Evolutionary conservation across 2,329 filamentous ascomycete species (phyloP), one percentile per base, ranked within the genome.

Genomic region (Apiospora arundinis): DNA sequence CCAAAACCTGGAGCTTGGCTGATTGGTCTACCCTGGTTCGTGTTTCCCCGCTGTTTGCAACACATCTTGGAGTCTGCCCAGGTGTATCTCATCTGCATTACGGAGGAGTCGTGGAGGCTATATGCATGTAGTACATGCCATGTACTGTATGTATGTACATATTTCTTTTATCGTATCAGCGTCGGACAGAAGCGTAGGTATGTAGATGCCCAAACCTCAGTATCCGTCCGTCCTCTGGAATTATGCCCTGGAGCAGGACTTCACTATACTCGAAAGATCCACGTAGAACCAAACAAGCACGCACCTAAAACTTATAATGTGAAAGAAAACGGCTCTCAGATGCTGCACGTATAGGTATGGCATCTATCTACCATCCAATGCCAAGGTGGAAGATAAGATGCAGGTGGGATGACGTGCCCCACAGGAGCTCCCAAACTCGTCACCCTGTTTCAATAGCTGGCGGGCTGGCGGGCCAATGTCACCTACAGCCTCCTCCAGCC

Each of bases 381-480:
- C 32, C 32, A 32, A 32, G 32, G 42, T 45, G 32, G 28, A n/a
- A 40, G 25, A 18, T 37, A 48, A 48, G 45, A 48, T 48, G 45
- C 16, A 63, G 28, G 56, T 23, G 56, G 28, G 56, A 63, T 63
- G 56, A 40, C 32, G 32, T 32, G 56, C 56, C 56, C 56, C 56
- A 63, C 56, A 63, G 56, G 56, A 63, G 56, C 56, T 63, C 52
- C 28, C 52, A 60, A 28, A 60, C 52, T 60, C 52, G 28, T 60
- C 28, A 60, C 52, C 52, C 28, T 60, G 52, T 60, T 60, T 60
- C 52, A 37, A 42, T 11, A 42, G 25, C 52, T 56, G 52, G 14
- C 52, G 52, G 52, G 9, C 52, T 7, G n/a, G 11, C 48, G 14
- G 28, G 25, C 28, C 28, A 60, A 37, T 60, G 28, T 28, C 32